Conservation (phyloP, 768 basidiomycete species). For the Neoboletus magnificus region DNA sequence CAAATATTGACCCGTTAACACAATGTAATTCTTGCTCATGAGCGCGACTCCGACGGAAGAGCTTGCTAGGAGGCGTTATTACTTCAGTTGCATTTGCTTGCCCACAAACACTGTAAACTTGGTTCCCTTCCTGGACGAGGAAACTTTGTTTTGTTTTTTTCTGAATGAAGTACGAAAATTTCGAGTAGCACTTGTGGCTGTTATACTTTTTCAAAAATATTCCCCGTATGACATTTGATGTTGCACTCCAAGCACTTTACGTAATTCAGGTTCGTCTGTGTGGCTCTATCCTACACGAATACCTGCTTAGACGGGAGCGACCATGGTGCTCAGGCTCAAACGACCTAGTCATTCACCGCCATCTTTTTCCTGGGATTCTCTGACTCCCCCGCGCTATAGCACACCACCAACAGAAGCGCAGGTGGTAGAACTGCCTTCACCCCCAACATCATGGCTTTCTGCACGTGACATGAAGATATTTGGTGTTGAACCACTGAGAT, state of each 20-base stretch:
- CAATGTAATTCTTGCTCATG: neutral
- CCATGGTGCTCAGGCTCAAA: conserved; percentile 45
- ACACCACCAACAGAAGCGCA: conserved; percentile 37
- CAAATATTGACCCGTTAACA: neutral
- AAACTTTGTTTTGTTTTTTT: too few relatives aligned
- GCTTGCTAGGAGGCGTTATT: neutral
- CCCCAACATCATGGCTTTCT: conserved; percentile 82
- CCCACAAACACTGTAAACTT: neutral
- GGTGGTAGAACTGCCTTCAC: conserved; percentile 51
- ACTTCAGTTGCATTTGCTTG: neutral
- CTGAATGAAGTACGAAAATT: too few relatives aligned
- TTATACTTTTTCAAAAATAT: neutral
- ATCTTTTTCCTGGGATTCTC: conserved; percentile 63
- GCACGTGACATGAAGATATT: conserved; percentile 88
- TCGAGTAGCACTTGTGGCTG: neutral
- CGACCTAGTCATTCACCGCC: conserved; percentile 42
- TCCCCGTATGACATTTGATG: neutral
- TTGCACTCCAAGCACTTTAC: conserved; percentile 10
- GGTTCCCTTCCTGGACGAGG: too few relatives aligned
- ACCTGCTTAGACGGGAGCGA: conserved; percentile 2
- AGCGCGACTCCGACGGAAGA: neutral
- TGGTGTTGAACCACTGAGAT: conserved; percentile 70
- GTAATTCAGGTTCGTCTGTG: conserved; percentile 10
- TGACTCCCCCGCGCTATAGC: conserved; percentile 27
- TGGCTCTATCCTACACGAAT: neutral